A percentile compares a stretch with the other conserved stretches of the same genome.
Evolutionary conservation across 805 yeast species (phyloP).

Genomic region (Metschnikowia peoriensis): DNA sequence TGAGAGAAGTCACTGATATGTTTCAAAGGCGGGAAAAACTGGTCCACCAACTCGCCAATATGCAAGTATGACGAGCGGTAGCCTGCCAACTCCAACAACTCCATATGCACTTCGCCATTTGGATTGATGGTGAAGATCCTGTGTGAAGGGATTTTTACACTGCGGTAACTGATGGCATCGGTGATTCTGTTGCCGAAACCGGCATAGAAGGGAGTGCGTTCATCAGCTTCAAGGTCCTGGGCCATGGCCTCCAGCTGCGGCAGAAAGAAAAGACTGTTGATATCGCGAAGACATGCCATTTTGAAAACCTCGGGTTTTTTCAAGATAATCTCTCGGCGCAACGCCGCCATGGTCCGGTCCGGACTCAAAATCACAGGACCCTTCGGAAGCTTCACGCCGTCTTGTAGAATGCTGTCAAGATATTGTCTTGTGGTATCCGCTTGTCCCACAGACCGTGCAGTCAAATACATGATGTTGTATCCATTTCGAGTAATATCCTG

Average conservation of each 20-base stretch:
- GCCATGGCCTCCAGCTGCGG: slow-evolving; percentile 5
- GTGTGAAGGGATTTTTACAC: slow-evolving; percentile 91
- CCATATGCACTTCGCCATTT: slow-evolving; percentile 97
- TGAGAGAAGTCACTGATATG: slow-evolving; percentile 31
- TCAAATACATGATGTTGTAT: slow-evolving; percentile 87
- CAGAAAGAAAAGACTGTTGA: slow-evolving; percentile 62
- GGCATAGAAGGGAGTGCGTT: slow-evolving; percentile 85
- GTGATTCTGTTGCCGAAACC: slow-evolving; percentile 97
- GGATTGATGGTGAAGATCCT: slow-evolving; percentile 94
- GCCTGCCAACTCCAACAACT: slow-evolving; percentile 89
- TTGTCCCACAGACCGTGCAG: slow-evolving; percentile 94
- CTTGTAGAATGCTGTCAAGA: slow-evolving; percentile 71
- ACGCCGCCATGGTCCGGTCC: slow-evolving; percentile 94
- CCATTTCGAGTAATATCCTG: slow-evolving; percentile 87
- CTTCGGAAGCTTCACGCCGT: slow-evolving; percentile 62
- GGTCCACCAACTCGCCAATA: slow-evolving; percentile 93
- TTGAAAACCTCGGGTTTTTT: slow-evolving; percentile 98
- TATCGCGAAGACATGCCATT: slow-evolving; percentile 92
- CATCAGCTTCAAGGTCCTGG: slow-evolving; percentile 32
- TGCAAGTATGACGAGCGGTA: slow-evolving; percentile 82
- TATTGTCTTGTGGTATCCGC: slow-evolving; percentile 91
- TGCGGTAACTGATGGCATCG: slow-evolving; percentile 91
- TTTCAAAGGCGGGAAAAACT: slow-evolving; percentile 83
- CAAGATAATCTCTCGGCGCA: slow-evolving; percentile 84
- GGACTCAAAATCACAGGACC: slow-evolving; percentile 97